Evolutionary conservation across 2,329 filamentous ascomycete genomes (phyloP), one percentile per base, ranked within the genome.

Genomic region (Exophiala oligosperma): DNA sequence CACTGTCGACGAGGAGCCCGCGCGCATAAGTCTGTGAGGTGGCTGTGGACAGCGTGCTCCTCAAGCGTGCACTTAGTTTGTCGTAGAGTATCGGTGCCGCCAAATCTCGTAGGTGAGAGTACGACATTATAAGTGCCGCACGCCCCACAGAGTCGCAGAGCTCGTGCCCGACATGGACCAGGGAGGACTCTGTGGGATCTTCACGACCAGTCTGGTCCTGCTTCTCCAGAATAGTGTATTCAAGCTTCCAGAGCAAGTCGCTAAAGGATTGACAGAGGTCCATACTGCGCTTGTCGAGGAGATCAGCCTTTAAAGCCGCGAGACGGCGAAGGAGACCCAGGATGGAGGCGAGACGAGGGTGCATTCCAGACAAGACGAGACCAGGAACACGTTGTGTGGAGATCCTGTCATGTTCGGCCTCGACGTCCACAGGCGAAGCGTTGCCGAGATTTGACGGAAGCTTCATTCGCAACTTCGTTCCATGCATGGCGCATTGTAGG

Each of bases 171-270:
- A 46, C 8, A n/a, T 29, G 14, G 32, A 35, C 4, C 2, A 9
- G 32, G 11, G 32, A 35, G 7, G 8, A 35, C 11, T 35, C 9
- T 7, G 32, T 9, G 11, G 32, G 11, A 35, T 35, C 7, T 35
- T 35, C 7, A 35, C 8, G 32, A 9, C 32, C 32, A 35, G 32
- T 35, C 32, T 35, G 32, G n/a, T 52, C 38, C 2, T 17, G 37
- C 24, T 48, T 40, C n/a, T 51, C 49, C 43, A 59, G 28, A 9
- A 62, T 54, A 26, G 29, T 46, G 44, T 62, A 47, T 24, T 62
- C 56, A 29, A 60, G 52, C n/a, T 59, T 59, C 56, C 56, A 62
- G 5, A 62, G 50, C 3, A 56, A 44, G 29, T 57, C 48, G 52
- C 56, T 59, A 38, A 62, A 62, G 2, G 40, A 46, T 14, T 38